These are phyloP conservation scores for Fraxinus latifolia DNA, from an alignment of 305 asterid species.

Conservation along the genomic window DNA sequence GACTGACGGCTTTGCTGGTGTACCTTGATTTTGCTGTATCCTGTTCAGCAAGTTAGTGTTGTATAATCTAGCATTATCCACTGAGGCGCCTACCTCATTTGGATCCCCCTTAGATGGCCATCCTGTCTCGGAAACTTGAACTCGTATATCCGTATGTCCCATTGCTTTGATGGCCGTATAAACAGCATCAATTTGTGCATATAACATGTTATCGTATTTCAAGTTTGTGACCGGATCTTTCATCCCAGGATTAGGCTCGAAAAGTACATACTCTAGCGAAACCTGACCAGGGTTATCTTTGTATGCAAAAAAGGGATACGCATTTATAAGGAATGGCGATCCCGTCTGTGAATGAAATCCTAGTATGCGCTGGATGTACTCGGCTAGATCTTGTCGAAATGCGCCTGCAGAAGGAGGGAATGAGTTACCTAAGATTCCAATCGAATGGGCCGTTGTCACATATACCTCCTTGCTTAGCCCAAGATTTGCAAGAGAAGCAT, in stretches of 20 bases:
- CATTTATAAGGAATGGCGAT: slow-evolving; percentile 72
- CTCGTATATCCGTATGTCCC: slow-evolving; percentile 55
- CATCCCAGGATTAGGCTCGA: slow-evolving; percentile 60
- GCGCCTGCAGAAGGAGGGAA: slow-evolving; percentile 80
- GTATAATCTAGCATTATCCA: slow-evolving; percentile 65
- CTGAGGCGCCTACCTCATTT: slow-evolving; percentile 68
- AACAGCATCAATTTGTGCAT: slow-evolving; percentile 85
- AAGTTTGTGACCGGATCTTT: slow-evolving; percentile 50
- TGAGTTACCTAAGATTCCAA: slow-evolving; percentile 48
- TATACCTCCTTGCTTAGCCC: slow-evolving; percentile 52
- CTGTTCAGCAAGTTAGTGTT: slow-evolving; percentile 62
- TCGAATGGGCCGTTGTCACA: slow-evolving; percentile 75
- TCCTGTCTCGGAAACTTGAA: slow-evolving; percentile 80
- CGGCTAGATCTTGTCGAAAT: slow-evolving; percentile 49
- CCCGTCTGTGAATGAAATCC: slow-evolving; percentile 56
- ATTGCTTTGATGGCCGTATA: slow-evolving; percentile 66
- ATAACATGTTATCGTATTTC: slow-evolving; percentile 81
- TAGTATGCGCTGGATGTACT: slow-evolving; percentile 51
- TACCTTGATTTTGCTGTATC: slow-evolving; percentile 53
- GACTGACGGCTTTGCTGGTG: slow-evolving; percentile 69
- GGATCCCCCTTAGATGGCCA: slow-evolving; percentile 90
- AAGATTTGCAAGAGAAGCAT: slow-evolving; percentile 48
- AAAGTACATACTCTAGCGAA: slow-evolving; percentile 61
- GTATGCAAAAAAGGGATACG: slow-evolving; percentile 80
- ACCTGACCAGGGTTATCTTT: slow-evolving; percentile 54